Base-by-base conservation (phyloP, 2,329 filamentous ascomycete genomes). In the Stemphylium vesicarium region DNA sequence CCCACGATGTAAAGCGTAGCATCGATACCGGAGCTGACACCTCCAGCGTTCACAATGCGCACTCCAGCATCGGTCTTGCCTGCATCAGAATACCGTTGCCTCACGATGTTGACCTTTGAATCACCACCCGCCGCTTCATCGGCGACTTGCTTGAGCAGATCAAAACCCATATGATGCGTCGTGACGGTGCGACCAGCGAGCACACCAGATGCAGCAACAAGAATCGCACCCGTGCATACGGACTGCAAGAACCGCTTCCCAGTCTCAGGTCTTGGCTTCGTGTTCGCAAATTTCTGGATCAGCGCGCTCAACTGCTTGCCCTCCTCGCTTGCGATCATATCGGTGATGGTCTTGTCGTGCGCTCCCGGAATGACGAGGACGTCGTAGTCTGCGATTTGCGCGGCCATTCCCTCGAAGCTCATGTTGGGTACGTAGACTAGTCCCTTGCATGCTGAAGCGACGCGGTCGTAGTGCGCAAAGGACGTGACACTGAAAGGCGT, bases 321-420 rank as follows among this genome's bases (percentile, higher is more conserved):
- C 11, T 62, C 50, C 4, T 71, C 57, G 6, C 62, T 60, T 0
- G 54, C 42, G 1, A 72, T 45, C 7, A 77, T 44, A 1, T 62
- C 50, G 3, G 60, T 43, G n/a, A 78, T 43, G 4, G 64, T 53
- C 0, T 68, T 60, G 1, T 68, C 64, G 3, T 61, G 50, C 1
- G 70, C 73, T 11, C 77, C 77, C 0, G 77, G 77, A 8, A 79
- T 67, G 12, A 79, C 54, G 3, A 79, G 62, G 16, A 79, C 72
- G 47, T 79, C 74, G 58, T 72, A 78, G 1, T 68, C 57, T 22
- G 60, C 53, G 16, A 79, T 62, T 1, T 56, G 41, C 7, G 59
- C 41, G 11, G 66, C 49, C 7, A 75, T 63, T 0, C 72, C 64
- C 10, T 65, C 50, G 12, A 78, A 62, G 2, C 64, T 65, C 7